Evolutionary conservation across 352 stramenopile species (phyloP).

Genomic region (Phytophthora melonis): DNA sequence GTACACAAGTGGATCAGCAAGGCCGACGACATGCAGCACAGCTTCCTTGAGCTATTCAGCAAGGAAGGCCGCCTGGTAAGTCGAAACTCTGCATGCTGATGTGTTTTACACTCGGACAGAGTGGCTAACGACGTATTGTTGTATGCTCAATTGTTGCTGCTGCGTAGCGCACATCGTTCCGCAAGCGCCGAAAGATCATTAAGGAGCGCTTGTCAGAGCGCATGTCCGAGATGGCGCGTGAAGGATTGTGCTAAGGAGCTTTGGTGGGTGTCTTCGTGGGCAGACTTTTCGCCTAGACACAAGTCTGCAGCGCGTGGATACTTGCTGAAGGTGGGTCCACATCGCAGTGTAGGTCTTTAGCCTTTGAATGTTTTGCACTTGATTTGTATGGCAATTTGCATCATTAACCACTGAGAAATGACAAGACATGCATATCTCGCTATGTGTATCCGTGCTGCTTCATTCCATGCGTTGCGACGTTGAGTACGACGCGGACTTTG

Average conservation of each 20-base stretch:
- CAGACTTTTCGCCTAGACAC: constrained; percentile 11
- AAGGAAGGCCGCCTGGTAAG: constrained; percentile 79
- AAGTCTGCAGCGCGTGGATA: constrained; percentile 1
- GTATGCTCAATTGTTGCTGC: constrained; percentile 12
- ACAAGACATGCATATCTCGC: constrained; percentile 21
- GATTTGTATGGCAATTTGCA: constrained; percentile 37
- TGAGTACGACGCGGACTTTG: constrained; percentile 64
- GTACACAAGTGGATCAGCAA: constrained; percentile 85
- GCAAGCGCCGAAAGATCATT: constrained; percentile 86
- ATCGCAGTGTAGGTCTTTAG: constrained; percentile 21
- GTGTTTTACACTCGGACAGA: background rate
- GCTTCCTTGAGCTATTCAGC: constrained; percentile 82
- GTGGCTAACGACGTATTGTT: constrained; percentile 10
- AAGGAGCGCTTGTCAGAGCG: constrained; percentile 77
- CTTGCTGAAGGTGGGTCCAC: constrained; percentile 5
- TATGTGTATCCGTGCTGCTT: constrained; percentile 56
- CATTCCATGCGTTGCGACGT: constrained; percentile 74
- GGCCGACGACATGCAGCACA: constrained; percentile 83
- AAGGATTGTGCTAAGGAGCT: constrained; percentile 72
- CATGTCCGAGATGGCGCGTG: constrained; percentile 79
- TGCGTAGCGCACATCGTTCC: constrained; percentile 70
- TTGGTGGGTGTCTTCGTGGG: background rate
- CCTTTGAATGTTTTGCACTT: constrained; percentile 26
- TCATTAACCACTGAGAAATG: constrained; percentile 40
- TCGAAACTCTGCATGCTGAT: background rate